Base-by-base conservation (phyloP, 2,329 filamentous ascomycete genomes). In the Pezicula neosporulosa region DNA sequence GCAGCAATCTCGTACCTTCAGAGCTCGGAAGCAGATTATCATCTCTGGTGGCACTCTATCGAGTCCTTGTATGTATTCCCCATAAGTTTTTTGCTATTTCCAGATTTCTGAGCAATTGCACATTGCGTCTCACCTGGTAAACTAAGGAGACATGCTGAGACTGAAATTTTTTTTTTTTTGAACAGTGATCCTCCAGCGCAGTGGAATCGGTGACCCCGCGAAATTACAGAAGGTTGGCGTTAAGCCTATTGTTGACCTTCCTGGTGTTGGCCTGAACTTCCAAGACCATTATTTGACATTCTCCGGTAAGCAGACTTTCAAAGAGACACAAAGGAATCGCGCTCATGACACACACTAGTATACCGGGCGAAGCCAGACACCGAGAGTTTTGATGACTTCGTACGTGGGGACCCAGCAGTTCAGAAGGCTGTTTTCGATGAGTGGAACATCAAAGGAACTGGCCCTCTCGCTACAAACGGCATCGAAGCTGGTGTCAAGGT, bases 401-500 rank as follows among this genome's bases (percentile, higher is more conserved):
- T 85, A 8, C 81, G 88, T 45, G 89, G 89, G 38, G 85, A 86
- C 35, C 85, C 87, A 0, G 82, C 85, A 51, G 77, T 84, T 0
- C 88, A 93, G 67, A 86, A 90, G 70, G 69, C 75, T 72, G 66
- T 91, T 7, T 91, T 83, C 54, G 79, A 89, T 1, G 86, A 91
- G 66, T 92, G 88, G 88, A 84, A 89, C 54, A 68, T 85, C 55
- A 90, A 90, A 63, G 89, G 89, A 3, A 92, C 88, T 3, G 89
- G 89, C 0, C 87, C 87, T 2, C 73, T 91, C 37, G 78, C 87
- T 2, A 91, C 88, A 44, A 91, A 91, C 63, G 87, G 86, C 54
- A 90, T 92, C 56, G 87, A 92, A 0, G 87, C 87, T 3, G 88
- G 87, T 58, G 87, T 90, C 55, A 92, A 92, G 74, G 79, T 90